Percentiles rank a stretch among this genome's conserved stretches.
Evolutionary conservation across 768 basidiomycete species (phyloP).

Genomic region (Leccinellum luteum): DNA sequence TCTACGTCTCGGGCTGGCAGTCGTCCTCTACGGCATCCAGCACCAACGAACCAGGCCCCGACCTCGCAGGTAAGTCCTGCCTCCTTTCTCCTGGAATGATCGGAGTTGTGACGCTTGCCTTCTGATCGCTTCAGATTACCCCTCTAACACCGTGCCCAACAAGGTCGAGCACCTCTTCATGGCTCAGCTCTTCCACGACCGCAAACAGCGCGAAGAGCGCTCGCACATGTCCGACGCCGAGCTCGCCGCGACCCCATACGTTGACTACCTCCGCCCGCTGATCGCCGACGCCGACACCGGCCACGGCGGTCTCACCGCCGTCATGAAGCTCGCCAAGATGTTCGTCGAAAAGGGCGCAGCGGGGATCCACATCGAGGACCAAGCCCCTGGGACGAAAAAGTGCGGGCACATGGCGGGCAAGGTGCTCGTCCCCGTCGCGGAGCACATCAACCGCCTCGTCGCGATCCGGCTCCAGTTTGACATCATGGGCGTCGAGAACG

Average conservation of each 20-base stretch:
- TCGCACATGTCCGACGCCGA: constrained; percentile 67
- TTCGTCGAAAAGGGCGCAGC: constrained; percentile 99
- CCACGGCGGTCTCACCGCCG: constrained; percentile 95
- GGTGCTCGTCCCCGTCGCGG: constrained; percentile 94
- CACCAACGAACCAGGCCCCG: constrained; percentile 96
- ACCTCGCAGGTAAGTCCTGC: constrained; percentile 77
- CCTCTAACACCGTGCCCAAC: constrained; percentile 97
- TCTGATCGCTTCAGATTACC: constrained; percentile 66
- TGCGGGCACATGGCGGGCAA: constrained; percentile 94
- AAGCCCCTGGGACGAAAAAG: constrained; percentile 97
- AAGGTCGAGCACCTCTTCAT: constrained; percentile 98
- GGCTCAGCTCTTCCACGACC: constrained; percentile 98
- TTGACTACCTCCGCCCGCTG: constrained; percentile 93
- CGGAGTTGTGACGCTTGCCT: neutral
- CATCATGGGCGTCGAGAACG: constrained; percentile 96
- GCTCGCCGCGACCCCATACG: constrained; percentile 61
- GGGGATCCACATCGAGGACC: constrained; percentile 97
- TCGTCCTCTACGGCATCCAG: constrained; percentile 91
- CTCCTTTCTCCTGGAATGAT: neutral
- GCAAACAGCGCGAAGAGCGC: constrained; percentile 87
- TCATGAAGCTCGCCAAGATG: constrained; percentile 98
- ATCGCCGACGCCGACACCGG: constrained; percentile 98
- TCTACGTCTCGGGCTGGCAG: constrained; percentile 98
- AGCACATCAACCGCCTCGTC: constrained; percentile 97
- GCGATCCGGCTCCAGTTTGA: constrained; percentile 97